Evolutionary conservation across 2,329 filamentous ascomycete genomes (phyloP).

Genomic region (Colletotrichum ledebouriae): DNA sequence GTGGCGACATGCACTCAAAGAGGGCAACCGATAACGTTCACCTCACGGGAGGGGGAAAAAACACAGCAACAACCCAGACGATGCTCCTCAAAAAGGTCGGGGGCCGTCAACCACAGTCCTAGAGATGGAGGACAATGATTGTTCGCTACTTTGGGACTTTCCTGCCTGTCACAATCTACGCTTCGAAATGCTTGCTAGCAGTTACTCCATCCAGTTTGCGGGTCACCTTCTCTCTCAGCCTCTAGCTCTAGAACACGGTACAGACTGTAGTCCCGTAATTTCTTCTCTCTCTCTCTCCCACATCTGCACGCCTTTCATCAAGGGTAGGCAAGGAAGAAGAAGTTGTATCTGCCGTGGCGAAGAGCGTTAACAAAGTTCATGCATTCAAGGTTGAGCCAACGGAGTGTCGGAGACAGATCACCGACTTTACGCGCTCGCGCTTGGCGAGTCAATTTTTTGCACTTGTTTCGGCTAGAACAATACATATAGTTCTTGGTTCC

Average conservation of each 20-base stretch:
- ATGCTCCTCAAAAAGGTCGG: too few relatives aligned
- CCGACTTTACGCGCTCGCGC: slow-evolving; percentile 22
- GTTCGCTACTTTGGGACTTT: background rate
- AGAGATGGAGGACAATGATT: too few relatives aligned
- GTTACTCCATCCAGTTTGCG: slow-evolving; percentile 6
- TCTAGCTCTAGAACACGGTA: slow-evolving; percentile 19
- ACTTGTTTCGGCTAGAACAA: slow-evolving; percentile 39
- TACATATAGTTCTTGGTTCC: slow-evolving; percentile 9
- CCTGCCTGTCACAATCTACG: background rate
- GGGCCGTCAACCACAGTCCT: too few relatives aligned
- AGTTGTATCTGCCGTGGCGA: slow-evolving; percentile 15
- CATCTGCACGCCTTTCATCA: background rate
- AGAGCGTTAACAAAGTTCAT: slow-evolving; percentile 10
- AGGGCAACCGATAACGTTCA: background rate
- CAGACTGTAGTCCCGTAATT: background rate
- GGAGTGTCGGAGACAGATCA: slow-evolving; percentile 4
- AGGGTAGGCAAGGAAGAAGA: background rate
- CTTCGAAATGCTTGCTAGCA: background rate
- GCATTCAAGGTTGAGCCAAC: slow-evolving; percentile 3
- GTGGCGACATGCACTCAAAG: slow-evolving; percentile 18
- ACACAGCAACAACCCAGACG: slow-evolving; percentile 10
- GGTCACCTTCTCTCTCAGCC: slow-evolving; percentile 5
- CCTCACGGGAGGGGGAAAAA: background rate
- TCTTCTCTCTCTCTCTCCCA: background rate
- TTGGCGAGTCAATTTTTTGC: background rate